phyloP scores from a whole-genome alignment of 2,329 filamentous ascomycete species.

The Cadophora sp. region DNA sequence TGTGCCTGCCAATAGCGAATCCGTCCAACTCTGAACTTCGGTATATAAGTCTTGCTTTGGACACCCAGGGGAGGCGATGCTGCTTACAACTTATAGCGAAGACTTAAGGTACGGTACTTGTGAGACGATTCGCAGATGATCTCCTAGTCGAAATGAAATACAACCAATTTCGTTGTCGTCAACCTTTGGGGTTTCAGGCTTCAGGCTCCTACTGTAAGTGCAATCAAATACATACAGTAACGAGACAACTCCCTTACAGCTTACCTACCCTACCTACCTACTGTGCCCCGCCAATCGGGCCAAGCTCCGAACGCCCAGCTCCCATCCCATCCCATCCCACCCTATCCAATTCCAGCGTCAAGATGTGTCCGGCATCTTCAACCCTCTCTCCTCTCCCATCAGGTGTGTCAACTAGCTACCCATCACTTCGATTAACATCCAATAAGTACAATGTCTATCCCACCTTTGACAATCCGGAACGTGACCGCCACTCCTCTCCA shows the following conservation, averaged over 20 bases:
- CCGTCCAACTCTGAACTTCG: background rate
- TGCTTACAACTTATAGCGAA: too few species aligned
- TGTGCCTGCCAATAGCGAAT: background rate
- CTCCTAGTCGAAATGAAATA: too few species aligned
- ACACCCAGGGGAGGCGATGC: too few species aligned
- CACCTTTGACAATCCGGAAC: conserved; percentile 77
- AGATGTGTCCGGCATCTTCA: too few species aligned
- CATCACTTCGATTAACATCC: background rate
- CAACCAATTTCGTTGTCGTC: background rate
- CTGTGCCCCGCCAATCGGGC: conserved; percentile 2
- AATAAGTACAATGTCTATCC: conserved; percentile 34
- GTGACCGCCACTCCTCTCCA: conserved; percentile 76
- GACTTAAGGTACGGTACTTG: too few species aligned
- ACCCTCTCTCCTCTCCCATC: background rate
- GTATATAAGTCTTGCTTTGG: too few species aligned
- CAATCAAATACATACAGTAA: too few species aligned
- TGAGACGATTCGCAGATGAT: too few species aligned
- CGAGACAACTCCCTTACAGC: too few species aligned
- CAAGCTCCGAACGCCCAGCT: background rate
- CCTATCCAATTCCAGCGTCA: background rate
- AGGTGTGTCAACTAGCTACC: background rate
- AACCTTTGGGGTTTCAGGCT: background rate
- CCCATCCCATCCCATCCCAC: background rate
- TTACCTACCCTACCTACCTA: too few species aligned
- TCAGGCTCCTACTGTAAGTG: too few species aligned